Evolutionary conservation across 257 asterid species (phyloP).

Genomic region (Gynochthodes officinalis): DNA sequence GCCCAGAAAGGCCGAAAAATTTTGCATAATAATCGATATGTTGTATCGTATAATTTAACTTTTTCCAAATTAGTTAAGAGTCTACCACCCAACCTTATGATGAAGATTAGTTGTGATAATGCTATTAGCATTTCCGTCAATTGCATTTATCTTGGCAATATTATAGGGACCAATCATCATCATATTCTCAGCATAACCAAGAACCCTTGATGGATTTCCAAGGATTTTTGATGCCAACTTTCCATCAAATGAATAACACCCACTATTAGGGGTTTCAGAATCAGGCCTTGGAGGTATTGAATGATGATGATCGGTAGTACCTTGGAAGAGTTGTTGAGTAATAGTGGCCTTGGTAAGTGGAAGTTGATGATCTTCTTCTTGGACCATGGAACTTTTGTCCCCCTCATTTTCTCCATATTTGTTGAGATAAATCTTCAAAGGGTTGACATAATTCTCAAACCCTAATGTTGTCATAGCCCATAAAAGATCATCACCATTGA

Average conservation of each 20-base stretch:
- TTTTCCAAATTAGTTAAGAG: neutral
- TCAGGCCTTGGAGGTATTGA: neutral
- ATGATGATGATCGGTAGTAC: neutral
- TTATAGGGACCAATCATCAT: neutral
- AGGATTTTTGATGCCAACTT: neutral
- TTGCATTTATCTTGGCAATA: conserved; percentile 6
- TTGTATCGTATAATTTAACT: neutral
- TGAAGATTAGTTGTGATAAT: conserved; percentile 13
- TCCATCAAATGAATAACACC: conserved; percentile 6
- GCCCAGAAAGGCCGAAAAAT: neutral
- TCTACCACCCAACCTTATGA: conserved; percentile 14
- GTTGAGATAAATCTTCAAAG: conserved; percentile 23
- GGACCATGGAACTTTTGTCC: conserved; percentile 9
- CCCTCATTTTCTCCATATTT: conserved; percentile 20
- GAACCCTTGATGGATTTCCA: conserved; percentile 9
- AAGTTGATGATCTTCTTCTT: conserved; percentile 13
- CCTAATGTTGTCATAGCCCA: conserved; percentile 29
- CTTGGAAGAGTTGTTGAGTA: neutral
- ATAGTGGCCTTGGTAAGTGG: neutral
- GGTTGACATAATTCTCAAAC: conserved; percentile 22
- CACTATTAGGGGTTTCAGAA: neutral
- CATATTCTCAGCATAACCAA: neutral
- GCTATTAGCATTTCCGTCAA: conserved; percentile 10
- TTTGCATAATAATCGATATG: neutral
- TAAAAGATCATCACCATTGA: conserved; percentile 26